These are phyloP conservation scores for Sonneratia caseolaris DNA, from an alignment of 345 rosid genomes.

Conservation along the genomic window DNA sequence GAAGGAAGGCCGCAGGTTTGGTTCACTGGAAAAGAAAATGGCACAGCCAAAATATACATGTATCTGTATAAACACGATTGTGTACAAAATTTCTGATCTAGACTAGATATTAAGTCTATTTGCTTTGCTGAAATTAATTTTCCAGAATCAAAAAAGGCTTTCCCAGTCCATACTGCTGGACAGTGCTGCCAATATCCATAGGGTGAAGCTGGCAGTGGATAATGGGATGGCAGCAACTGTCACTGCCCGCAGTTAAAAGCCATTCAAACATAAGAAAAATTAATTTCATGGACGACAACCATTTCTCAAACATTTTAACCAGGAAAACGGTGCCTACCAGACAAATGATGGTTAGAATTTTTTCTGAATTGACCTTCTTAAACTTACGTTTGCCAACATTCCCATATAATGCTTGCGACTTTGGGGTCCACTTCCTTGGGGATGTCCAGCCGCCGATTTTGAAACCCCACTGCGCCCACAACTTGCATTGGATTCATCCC, in stretches of 20 bases:
- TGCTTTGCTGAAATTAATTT: not conserved
- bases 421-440: constrained; percentile 91
- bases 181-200: too few species aligned
- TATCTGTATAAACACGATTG: not conserved
- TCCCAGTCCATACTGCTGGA: not conserved
- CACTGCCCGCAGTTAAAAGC: not conserved
- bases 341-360: not conserved
- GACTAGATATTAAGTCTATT: not conserved
- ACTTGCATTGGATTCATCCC: constrained; percentile 99
- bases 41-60: not conserved
- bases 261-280: too few species aligned
- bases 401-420: constrained; percentile 72
- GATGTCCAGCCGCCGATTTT: constrained; percentile 88
- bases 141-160: not conserved
- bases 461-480: constrained; percentile 99
- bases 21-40: constrained; percentile 47
- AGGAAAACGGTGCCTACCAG: not conserved
- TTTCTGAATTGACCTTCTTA: not conserved
- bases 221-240: not conserved
- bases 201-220: not conserved
- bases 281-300: not conserved
- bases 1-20: constrained; percentile 84
- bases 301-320: not conserved
- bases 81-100: not conserved
- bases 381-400: constrained; percentile 97